Percentiles rank a stretch among this genome's conserved stretches.
Conservation (phyloP, 1,284 basidiomycete genomes). For the Boletus smithii region DNA sequence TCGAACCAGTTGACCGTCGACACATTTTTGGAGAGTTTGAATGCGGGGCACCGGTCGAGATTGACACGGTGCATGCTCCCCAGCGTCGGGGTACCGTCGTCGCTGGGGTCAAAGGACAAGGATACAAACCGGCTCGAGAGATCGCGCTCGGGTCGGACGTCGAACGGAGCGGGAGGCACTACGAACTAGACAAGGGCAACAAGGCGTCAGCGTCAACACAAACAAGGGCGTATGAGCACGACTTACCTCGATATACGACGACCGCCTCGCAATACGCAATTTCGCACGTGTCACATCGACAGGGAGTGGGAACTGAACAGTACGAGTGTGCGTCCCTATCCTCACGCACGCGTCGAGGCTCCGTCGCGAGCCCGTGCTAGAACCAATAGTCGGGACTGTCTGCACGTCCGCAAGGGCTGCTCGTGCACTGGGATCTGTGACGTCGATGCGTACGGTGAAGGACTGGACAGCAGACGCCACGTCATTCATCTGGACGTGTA, state of each 20-base stretch:
- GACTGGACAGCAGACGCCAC: constrained; percentile 3
- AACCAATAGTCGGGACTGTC: constrained; percentile 10
- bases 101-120: constrained; percentile 7
- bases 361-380: neutral
- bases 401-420: constrained; percentile 8
- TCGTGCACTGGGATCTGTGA: constrained; percentile 17
- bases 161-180: constrained; percentile 23
- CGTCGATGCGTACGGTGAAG: constrained; percentile 18
- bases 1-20: constrained; percentile 26
- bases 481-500: constrained; percentile 15
- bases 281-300: constrained; percentile 34
- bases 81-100: constrained; percentile 21
- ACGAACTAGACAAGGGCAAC: constrained; percentile 25
- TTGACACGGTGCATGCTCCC: constrained; percentile 45
- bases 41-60: constrained; percentile 35
- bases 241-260: constrained; percentile 48
- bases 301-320: constrained; percentile 29
- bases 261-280: constrained; percentile 47
- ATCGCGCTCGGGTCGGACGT: constrained; percentile 19
- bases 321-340: constrained; percentile 10
- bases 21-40: constrained; percentile 16
- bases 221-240: neutral
- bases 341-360: constrained; percentile 6
- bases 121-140: constrained; percentile 35
- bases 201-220: neutral